phyloP scores from a whole-genome alignment of 805 yeast genomes.

The Pichia cabralensis region DNA sequence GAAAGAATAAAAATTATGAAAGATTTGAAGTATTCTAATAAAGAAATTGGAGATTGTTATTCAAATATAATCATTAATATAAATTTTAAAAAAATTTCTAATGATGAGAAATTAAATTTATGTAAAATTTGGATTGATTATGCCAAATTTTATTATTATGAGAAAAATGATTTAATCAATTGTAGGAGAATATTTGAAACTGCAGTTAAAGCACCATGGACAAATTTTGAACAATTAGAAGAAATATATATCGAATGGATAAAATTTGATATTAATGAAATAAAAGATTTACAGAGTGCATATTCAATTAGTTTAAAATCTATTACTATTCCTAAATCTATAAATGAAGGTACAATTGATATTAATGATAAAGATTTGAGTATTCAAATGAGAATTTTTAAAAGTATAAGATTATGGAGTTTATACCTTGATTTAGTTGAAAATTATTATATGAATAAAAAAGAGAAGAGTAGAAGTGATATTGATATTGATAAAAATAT shows the following conservation, averaged over 20 bases:
- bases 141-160: conserved; percentile 55
- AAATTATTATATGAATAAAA: conserved; percentile 31
- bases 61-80: conserved; percentile 58
- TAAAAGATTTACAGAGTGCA: conserved; percentile 34
- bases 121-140: conserved; percentile 62
- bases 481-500: no score
- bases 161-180: conserved; percentile 41
- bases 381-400: conserved; percentile 51
- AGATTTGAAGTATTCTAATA: conserved; percentile 20
- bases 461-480: no score
- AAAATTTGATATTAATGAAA: conserved; percentile 42
- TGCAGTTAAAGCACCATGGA: conserved; percentile 63
- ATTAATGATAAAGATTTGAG: conserved; percentile 34
- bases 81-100: conserved; percentile 43
- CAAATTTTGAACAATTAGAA: conserved; percentile 51
- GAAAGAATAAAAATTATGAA: conserved; percentile 43
- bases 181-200: conserved; percentile 56
- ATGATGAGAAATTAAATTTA: conserved; percentile 28
- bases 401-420: conserved; percentile 60
- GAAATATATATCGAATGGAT: conserved; percentile 70
- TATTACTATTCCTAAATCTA: conserved; percentile 17
- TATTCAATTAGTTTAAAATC: conserved; percentile 27
- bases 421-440: conserved; percentile 64
- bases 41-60: conserved; percentile 44
- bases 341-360: conserved; percentile 10